Conservation (phyloP, 1,139 yeast species). For the Suhomyces panamericanus region DNA sequence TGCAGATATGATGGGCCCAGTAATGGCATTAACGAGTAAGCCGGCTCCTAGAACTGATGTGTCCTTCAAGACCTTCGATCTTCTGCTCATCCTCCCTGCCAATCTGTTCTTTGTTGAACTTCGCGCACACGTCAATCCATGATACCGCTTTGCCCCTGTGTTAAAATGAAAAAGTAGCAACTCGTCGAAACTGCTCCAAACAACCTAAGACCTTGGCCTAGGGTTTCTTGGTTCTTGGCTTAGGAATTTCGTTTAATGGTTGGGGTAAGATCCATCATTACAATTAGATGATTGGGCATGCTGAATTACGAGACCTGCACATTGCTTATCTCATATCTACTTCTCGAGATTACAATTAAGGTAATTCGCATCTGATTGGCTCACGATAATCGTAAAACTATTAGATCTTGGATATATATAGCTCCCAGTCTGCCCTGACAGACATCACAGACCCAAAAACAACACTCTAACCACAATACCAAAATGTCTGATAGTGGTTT, state of each 20-base stretch:
- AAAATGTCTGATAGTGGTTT: constrained; percentile 20
- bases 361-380: constrained; percentile 2
- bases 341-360: neutral
- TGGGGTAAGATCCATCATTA: neutral
- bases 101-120: too few species aligned
- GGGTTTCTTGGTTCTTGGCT: neutral
- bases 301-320: constrained; percentile 1
- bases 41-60: too few species aligned
- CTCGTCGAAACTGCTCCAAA: too few species aligned
- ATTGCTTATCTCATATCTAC: constrained; percentile 1
- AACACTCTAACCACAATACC: neutral
- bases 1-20: too few species aligned
- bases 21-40: too few species aligned
- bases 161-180: too few species aligned
- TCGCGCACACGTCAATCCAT: too few species aligned
- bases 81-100: too few species aligned
- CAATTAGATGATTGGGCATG: constrained; percentile 1
- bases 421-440: neutral
- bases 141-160: too few species aligned
- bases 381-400: neutral
- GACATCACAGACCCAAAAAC: too few species aligned
- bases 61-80: too few species aligned
- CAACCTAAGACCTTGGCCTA: too few species aligned
- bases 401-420: neutral
- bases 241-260: neutral